phyloP scores from a whole-genome alignment of 306 rosid species.

The Quercus gilva region DNA sequence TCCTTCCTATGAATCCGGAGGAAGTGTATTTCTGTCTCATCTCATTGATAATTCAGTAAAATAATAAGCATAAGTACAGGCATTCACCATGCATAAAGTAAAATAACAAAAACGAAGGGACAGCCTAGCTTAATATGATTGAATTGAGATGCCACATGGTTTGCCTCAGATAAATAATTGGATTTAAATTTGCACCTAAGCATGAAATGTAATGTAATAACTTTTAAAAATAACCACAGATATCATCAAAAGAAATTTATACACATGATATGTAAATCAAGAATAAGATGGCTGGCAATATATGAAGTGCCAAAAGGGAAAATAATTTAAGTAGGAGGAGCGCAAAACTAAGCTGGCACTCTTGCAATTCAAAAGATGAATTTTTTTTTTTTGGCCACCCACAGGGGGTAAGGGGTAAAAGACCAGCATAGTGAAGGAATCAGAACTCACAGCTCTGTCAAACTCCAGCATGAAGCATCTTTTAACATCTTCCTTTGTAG shows the following conservation, averaged over 20 bases:
- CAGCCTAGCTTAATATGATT: no score
- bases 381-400: no score
- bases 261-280: no score
- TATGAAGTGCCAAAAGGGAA: no score
- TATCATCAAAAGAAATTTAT: neutral
- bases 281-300: no score
- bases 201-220: no score
- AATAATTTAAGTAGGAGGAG: no score
- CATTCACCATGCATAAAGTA: neutral
- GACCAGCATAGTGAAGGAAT: constrained; percentile 4
- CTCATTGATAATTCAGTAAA: neutral
- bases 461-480: constrained; percentile 71
- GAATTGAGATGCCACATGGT: no score
- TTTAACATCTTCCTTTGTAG: constrained; percentile 65
- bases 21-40: neutral
- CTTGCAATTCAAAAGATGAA: neutral
- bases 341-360: no score
- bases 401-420: fast-evolving
- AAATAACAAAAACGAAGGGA: no score
- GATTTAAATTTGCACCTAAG: no score
- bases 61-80: neutral
- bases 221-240: neutral
- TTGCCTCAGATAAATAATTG: no score
- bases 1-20: neutral
- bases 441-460: constrained; percentile 55